phyloP scores from a whole-genome alignment of 2,329 filamentous ascomycete genomes.

The Sphaerulina vaccinii region DNA sequence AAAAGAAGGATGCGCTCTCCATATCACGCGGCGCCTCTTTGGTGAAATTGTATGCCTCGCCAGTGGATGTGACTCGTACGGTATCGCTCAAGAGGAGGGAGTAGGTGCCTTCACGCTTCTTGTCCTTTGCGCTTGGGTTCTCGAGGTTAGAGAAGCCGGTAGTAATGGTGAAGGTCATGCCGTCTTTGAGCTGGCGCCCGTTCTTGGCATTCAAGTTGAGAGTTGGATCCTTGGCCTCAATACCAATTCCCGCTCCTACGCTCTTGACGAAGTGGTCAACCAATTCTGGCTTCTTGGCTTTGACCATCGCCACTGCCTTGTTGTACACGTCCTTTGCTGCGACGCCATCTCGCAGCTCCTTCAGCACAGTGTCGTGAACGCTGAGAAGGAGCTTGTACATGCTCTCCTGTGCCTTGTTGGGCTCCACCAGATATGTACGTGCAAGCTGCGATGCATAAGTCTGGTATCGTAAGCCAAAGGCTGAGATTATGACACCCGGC shows the following conservation, averaged over 20 bases:
- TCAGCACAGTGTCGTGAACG: conserved; percentile 85
- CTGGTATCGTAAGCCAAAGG: conserved; percentile 89
- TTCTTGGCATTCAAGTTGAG: conserved; percentile 88
- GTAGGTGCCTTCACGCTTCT: conserved; percentile 77
- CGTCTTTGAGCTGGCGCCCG: conserved; percentile 77
- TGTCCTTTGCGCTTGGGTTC: conserved; percentile 83
- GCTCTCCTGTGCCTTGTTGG: conserved; percentile 90
- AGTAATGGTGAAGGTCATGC: conserved; percentile 92
- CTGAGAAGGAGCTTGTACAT: conserved; percentile 86
- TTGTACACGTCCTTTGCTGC: conserved; percentile 85
- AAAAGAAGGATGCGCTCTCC: conserved; percentile 96
- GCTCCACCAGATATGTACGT: conserved; percentile 93
- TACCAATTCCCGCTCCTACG: conserved; percentile 86
- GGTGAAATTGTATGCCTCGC: conserved; percentile 84
- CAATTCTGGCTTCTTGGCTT: conserved; percentile 87
- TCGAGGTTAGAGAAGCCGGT: conserved; percentile 88
- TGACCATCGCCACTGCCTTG: conserved; percentile 78
- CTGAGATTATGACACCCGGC: conserved; percentile 88
- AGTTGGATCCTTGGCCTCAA: conserved; percentile 83
- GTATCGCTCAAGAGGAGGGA: conserved; percentile 91
- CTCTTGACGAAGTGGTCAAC: conserved; percentile 95
- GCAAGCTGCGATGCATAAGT: conserved; percentile 92
- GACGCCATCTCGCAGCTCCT: conserved; percentile 84
- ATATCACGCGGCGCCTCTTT: conserved; percentile 88
- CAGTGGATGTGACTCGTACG: conserved; percentile 71